Evolutionary conservation across 2,329 filamentous ascomycete species (phyloP).

Genomic region (Ophiostoma australiae): DNA sequence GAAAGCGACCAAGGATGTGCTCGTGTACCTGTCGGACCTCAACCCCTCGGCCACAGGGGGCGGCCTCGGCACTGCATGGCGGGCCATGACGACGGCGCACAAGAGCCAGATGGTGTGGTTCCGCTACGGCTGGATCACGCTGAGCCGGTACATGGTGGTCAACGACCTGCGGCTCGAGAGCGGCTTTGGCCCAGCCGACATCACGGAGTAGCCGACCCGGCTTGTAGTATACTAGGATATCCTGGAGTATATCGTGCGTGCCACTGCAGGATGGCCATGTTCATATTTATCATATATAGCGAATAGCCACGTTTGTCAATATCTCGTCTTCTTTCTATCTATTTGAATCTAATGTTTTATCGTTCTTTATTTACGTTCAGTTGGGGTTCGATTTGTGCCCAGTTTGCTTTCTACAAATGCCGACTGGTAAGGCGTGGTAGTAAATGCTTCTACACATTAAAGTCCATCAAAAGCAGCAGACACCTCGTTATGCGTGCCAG

Average conservation of each 20-base stretch:
- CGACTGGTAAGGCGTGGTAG: too few relatives aligned
- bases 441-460: too few relatives aligned
- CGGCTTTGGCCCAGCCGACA: slow-evolving; percentile 28
- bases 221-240: neutral
- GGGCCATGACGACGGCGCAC: slow-evolving; percentile 85
- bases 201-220: slow-evolving; percentile 27
- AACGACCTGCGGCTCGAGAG: slow-evolving; percentile 70
- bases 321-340: too few relatives aligned
- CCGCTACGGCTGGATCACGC: slow-evolving; percentile 85
- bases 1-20: slow-evolving; percentile 48
- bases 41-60: slow-evolving; percentile 46
- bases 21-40: slow-evolving; percentile 62
- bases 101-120: slow-evolving; percentile 99
- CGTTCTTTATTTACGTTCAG: too few relatives aligned
- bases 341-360: too few relatives aligned
- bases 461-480: too few relatives aligned
- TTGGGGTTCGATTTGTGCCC: too few relatives aligned
- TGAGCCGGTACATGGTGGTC: slow-evolving; percentile 91
- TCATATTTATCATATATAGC: neutral
- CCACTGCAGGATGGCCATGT: too few relatives aligned
- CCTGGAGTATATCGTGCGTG: too few relatives aligned
- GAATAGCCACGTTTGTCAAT: neutral
- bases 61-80: slow-evolving; percentile 58
- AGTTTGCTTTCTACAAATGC: too few relatives aligned
- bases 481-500: too few relatives aligned